These are phyloP conservation scores for Nemania sp. DNA, from an alignment of 2,329 filamentous ascomycete species.

Conservation along the genomic window DNA sequence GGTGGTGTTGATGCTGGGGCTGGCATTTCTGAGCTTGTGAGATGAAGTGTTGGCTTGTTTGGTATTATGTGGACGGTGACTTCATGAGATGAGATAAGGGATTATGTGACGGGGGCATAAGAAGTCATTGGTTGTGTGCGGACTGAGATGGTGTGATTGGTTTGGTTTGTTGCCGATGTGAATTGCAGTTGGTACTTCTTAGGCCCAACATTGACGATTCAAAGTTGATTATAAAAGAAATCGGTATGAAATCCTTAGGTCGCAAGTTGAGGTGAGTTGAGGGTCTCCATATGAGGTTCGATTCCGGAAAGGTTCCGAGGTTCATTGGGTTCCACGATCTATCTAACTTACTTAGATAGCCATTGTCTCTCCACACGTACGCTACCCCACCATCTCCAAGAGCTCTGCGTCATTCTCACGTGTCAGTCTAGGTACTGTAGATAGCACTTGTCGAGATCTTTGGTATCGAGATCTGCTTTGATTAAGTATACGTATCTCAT, in stretches of 20 bases:
- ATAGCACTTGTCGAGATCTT: neutral
- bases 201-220: neutral
- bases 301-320: slow-evolving; percentile 36
- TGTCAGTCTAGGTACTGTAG: slow-evolving; percentile 20
- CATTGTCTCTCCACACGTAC: neutral
- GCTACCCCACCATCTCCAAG: slow-evolving; percentile 25
- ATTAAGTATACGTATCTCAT: neutral
- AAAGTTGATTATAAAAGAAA: neutral
- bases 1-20: slow-evolving; percentile 21
- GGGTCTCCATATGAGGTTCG: slow-evolving; percentile 7
- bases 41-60: neutral
- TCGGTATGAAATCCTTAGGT: neutral
- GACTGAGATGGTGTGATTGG: neutral
- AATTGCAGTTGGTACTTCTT: neutral
- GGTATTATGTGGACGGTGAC: neutral
- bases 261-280: slow-evolving; percentile 10
- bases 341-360: neutral
- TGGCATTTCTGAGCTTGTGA: slow-evolving; percentile 25
- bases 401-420: slow-evolving; percentile 44
- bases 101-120: neutral
- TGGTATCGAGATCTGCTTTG: neutral
- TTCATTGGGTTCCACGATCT: slow-evolving; percentile 15
- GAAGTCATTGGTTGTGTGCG: neutral
- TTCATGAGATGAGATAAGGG: slow-evolving; percentile 2
- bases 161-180: neutral